Evolutionary conservation across 1,284 basidiomycete species (phyloP), one percentile per base, ranked within the genome.

Genomic region (Garcileccinum viscosum): DNA sequence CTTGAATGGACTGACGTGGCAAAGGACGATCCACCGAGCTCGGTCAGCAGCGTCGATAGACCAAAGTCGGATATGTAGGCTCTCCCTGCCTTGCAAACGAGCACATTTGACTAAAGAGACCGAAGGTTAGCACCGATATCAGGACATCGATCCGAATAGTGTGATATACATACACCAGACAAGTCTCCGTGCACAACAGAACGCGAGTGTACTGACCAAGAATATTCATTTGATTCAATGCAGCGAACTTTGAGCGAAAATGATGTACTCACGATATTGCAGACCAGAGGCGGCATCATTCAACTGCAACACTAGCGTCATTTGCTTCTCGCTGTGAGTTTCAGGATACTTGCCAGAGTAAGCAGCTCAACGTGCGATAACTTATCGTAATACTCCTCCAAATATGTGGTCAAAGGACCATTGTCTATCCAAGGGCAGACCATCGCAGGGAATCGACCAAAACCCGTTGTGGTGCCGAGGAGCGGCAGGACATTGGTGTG

Each of bases 21-120:
- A 30, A 73, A 73, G 14, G 67, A 61, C 1, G 67, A 40, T 44
- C 67, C 69, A 9, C 69, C 69, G 5, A 75, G 44, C 61, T 75
- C 73, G 3, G 72, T 74, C 37, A 75, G 32, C 32, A 75, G 37
- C 9, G 61, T 74, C 14, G 74, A 75, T 15, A 73, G 61, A 32
- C 72, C 74, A 40, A 75, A 73, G 40, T 73, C 72, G 8, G 71
- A 67, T 24, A 67, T 59, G 15, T 35, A 60, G 5, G 63, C 66
- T 37, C 56, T 30, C 22, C 56, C 42, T 5, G 58, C 32, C 32
- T 24, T 56, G 24, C 30, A 38, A 38, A 67, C 30, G 33, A 67
- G 63, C 30, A 67, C 56, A 27, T 67, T 67, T 4, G 66, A 67
- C 66, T 67, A 37, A 59, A 6, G 58, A 33, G 19, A 4, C 12